Percentiles rank a stretch among this genome's conserved stretches.
Evolutionary conservation across 192 early-diverging fungal species (phyloP).

Genomic region (Bifiguratus adelaidae): DNA sequence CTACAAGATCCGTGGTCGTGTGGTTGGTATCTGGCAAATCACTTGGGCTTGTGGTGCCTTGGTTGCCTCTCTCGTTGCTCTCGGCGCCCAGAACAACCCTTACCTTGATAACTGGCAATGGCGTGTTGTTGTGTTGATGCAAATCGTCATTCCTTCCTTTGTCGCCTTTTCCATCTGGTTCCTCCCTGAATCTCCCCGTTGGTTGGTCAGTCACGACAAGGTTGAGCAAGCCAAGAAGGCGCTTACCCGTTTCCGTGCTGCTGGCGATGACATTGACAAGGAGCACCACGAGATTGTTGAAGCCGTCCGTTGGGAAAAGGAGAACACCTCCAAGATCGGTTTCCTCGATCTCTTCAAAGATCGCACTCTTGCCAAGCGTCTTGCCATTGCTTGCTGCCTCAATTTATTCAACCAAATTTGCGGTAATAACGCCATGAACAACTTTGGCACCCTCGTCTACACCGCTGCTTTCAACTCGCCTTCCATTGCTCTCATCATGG

Average conservation of each 20-base stretch:
- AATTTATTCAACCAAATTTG: constrained; percentile 54
- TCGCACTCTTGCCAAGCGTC: constrained; percentile 18
- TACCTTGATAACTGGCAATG: neutral
- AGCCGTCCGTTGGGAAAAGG: constrained; percentile 43
- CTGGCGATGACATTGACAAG: constrained; percentile 32
- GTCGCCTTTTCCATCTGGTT: constrained; percentile 51
- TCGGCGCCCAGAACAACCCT: neutral
- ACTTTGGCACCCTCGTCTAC: constrained; percentile 45
- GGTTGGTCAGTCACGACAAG: constrained; percentile 54
- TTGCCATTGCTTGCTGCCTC: constrained; percentile 32
- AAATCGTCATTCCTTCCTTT: constrained; percentile 58
- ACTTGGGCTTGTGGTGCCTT: constrained; percentile 39
- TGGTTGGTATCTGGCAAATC: constrained; percentile 73
- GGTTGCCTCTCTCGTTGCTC: neutral
- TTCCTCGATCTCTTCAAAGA: constrained; percentile 21
- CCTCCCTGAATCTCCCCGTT: constrained; percentile 76
- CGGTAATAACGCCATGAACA: constrained; percentile 59
- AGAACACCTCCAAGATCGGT: constrained; percentile 13
- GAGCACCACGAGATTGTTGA: constrained; percentile 61
- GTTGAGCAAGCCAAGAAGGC: constrained; percentile 52
- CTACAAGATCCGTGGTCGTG: constrained; percentile 63
- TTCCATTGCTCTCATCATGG: constrained; percentile 25
- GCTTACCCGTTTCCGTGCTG: constrained; percentile 50
- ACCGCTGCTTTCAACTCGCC: constrained; percentile 24
- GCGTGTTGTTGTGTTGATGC: constrained; percentile 24